Evolutionary conservation across 2,329 filamentous ascomycete species (phyloP), one percentile per base, ranked within the genome.

Genomic region (Aspergillus sp.): DNA sequence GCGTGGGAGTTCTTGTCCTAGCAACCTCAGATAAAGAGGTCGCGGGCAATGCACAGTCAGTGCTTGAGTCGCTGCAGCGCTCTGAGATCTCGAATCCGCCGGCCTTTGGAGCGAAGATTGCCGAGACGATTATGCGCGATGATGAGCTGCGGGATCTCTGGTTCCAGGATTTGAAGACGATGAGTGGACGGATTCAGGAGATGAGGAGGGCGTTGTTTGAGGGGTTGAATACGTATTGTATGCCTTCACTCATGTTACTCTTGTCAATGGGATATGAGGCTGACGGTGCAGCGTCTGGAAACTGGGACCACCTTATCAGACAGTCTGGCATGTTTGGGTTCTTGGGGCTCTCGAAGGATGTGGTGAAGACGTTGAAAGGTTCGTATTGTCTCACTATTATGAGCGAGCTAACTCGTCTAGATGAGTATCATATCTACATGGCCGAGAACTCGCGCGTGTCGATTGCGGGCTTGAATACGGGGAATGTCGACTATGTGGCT

Each of bases 301-400:
- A 75, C 5, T 69, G 66, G 66, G 64, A 65, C 11, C 67, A 68
- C 41, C 52, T 70, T 19, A 95, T 92, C 23, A 90, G 95, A 67
- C 93, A 98, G 82, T 97, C 97, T 67, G 93, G 93, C 78, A 98
- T 98, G 93, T 98, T 98, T 81, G 93, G 88, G 70, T 98, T 96
- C 55, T 74, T 80, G 2, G 82, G 82, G 0, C 67, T 84, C 27
- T 76, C 59, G 4, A 72, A 75, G 37, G 57, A 70, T 3, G 77
- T 82, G 41, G 80, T 83, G 12, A 53, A 62, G 54, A 62, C 65
- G 48, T 61, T 79, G 40, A 70, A 74, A 50, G 65, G 67, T 69
- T 19, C 12, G 6, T 17, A 2, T n/a, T 9, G 2, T 11, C 9
- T 3, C 21, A 44, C 12, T 2, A 1, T 12, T 19, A 4, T 27